A percentile compares a stretch with the other conserved stretches of the same genome.
Conservation (phyloP, 23 red algal genomes). For the Gracilaria caudata region DNA sequence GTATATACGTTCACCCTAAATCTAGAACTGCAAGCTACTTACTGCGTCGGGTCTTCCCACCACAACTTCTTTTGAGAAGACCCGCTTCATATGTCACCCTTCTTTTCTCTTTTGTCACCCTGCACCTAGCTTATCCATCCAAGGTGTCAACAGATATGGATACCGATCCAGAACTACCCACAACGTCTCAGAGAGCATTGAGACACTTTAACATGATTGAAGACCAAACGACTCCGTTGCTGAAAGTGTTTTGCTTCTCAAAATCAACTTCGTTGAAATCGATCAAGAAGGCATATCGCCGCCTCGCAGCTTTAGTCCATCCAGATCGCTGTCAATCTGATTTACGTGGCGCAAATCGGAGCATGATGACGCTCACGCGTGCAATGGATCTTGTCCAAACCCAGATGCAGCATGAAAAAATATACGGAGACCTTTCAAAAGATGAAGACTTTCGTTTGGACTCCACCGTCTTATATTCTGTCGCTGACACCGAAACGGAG, state of each 20-base stretch:
- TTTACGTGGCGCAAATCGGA: background rate
- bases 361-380: background rate
- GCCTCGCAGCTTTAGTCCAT: background rate
- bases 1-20: no score
- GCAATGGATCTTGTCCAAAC: background rate
- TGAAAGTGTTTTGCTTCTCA: background rate
- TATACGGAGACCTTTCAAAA: background rate
- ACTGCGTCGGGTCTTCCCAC: no score
- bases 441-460: background rate
- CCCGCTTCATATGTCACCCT: no score
- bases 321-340: background rate
- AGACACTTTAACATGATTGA: conserved; percentile 19
- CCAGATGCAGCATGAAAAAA: background rate
- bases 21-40: no score
- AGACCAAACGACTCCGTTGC: background rate
- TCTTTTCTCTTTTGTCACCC: no score
- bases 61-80: no score
- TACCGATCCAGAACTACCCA: background rate
- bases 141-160: no score
- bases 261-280: background rate
- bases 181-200: background rate
- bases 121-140: no score
- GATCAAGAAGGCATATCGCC: background rate
- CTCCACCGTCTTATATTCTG: background rate
- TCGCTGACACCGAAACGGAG: background rate